Percentiles rank a stretch among this genome's conserved stretches.
Evolutionary conservation across 257 asterid species (phyloP).

Genomic region (Ehretia macrophylla): DNA sequence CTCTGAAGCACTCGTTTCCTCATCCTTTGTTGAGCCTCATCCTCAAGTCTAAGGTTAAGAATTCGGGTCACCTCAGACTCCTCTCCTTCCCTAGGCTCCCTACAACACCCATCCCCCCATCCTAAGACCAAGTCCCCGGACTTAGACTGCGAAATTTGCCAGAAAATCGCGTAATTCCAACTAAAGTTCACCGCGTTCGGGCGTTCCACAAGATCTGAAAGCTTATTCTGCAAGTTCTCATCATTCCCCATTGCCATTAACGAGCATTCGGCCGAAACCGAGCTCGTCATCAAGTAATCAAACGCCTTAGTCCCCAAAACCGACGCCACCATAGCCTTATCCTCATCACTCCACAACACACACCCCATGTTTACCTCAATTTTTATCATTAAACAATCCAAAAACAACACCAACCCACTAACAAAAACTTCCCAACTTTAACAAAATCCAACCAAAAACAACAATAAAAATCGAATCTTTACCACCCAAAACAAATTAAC

Average conservation of each 20-base stretch:
- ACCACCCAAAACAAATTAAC: too few species aligned
- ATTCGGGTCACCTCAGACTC: conserved; percentile 51
- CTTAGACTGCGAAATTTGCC: conserved; percentile 92
- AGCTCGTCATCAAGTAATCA: conserved; percentile 74
- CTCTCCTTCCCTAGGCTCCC: conserved; percentile 73
- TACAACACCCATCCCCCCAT: conserved; percentile 98
- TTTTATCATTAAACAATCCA: conserved; percentile 18
- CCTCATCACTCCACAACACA: conserved; percentile 69
- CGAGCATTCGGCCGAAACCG: conserved; percentile 71
- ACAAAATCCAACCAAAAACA: conserved; percentile 1
- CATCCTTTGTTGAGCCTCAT: conserved; percentile 81
- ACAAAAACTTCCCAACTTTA: background rate
- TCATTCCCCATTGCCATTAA: conserved; percentile 72
- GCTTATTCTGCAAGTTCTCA: conserved; percentile 84
- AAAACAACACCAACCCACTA: conserved; percentile 11
- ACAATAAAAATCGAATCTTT: background rate
- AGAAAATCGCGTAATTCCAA: conserved; percentile 94
- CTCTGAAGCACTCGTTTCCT: conserved; percentile 82
- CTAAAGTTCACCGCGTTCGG: conserved; percentile 53
- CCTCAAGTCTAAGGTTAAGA: conserved; percentile 51
- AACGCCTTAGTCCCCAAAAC: conserved; percentile 84
- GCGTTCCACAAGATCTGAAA: conserved; percentile 87
- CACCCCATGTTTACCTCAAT: conserved; percentile 54
- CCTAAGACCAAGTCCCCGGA: conserved; percentile 82
- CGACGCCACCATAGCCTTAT: conserved; percentile 67